Conservation (phyloP, 169 alveolate genomes). For the Nephromyces sp. region DNA sequence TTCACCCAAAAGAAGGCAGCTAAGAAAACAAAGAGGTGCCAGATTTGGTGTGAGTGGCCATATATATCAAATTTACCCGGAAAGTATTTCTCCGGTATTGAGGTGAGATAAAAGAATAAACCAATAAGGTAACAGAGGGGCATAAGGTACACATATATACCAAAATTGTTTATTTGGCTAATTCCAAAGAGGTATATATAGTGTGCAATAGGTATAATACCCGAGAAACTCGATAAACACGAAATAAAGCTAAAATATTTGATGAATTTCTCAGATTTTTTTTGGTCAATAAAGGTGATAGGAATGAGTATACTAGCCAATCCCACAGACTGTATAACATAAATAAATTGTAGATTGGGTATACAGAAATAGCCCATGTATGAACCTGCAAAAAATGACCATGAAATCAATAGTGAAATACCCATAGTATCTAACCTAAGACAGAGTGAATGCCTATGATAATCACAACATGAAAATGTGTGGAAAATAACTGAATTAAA, state of each 20-base stretch:
- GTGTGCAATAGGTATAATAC: not conserved
- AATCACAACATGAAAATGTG: not conserved
- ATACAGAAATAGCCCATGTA: not conserved
- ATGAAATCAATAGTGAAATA: not conserved
- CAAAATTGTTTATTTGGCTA: not conserved
- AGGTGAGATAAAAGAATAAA: not conserved
- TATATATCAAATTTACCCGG: not conserved
- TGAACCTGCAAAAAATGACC: not conserved
- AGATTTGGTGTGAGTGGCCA: not conserved
- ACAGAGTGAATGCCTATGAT: not conserved
- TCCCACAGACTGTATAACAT: not conserved
- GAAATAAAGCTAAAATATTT: not conserved
- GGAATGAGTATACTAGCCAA: not conserved
- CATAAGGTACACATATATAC: not conserved
- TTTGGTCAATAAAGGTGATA: not conserved
- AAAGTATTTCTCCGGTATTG: not conserved
- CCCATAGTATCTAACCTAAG: not conserved
- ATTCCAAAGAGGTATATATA: not conserved
- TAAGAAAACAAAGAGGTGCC: not conserved
- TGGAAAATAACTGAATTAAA: not conserved
- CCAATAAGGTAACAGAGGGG: not conserved
- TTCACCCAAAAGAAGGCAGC: not conserved
- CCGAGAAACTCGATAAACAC: not conserved
- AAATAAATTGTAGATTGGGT: not conserved
- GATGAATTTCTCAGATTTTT: not conserved